phyloP scores from a whole-genome alignment of 805 yeast species.

The Ogataea degrootiae region DNA sequence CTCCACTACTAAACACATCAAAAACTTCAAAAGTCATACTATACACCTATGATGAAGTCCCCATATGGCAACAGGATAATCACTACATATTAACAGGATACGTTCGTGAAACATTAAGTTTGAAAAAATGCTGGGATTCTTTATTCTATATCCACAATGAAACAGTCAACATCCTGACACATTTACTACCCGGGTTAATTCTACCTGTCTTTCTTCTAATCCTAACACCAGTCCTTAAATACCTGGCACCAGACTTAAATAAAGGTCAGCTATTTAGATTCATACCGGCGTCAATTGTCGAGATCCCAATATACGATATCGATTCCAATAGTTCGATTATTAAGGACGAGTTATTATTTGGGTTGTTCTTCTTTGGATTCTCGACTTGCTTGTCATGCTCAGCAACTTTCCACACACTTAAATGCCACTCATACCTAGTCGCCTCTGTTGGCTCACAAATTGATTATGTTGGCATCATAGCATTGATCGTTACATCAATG shows the following conservation, averaged over 20 bases:
- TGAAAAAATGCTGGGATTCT: slow-evolving; percentile 35
- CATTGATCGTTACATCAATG: slow-evolving; percentile 45
- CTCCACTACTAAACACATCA: neutral
- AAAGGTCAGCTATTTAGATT: slow-evolving; percentile 14
- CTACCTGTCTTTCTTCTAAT: slow-evolving; percentile 20
- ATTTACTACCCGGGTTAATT: slow-evolving; percentile 41
- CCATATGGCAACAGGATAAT: slow-evolving; percentile 54
- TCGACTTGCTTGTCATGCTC: slow-evolving; percentile 43
- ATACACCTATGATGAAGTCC: slow-evolving; percentile 38
- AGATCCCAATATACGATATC: slow-evolving; percentile 22
- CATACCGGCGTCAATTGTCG: slow-evolving; percentile 21
- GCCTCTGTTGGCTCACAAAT: slow-evolving; percentile 44
- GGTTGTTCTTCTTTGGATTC: slow-evolving; percentile 42
- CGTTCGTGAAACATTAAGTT: slow-evolving; percentile 42
- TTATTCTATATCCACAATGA: slow-evolving; percentile 48
- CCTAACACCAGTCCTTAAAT: slow-evolving; percentile 20
- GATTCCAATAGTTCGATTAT: slow-evolving; percentile 13
- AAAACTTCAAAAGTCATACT: slow-evolving; percentile 5
- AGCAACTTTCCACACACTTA: slow-evolving; percentile 46
- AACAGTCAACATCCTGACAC: slow-evolving; percentile 48
- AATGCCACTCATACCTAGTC: slow-evolving; percentile 42
- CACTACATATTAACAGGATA: slow-evolving; percentile 48
- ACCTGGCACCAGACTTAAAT: neutral
- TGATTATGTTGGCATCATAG: slow-evolving; percentile 53
- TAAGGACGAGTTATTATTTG: slow-evolving; percentile 37